Conservation (phyloP, 1,284 basidiomycete species). For the Volvariella surrecta region DNA sequence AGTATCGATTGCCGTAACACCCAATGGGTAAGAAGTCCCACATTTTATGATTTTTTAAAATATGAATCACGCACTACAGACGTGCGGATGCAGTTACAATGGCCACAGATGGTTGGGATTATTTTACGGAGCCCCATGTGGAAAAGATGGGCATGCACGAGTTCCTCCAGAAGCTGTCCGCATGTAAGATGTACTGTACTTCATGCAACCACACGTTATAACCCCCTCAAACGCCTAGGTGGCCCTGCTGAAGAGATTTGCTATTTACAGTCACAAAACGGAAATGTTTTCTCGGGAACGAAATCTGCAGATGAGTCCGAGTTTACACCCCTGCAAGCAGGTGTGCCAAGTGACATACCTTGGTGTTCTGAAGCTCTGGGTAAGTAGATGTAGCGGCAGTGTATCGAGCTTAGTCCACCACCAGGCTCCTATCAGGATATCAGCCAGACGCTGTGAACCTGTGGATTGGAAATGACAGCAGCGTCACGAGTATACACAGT, state of each 20-base stretch:
- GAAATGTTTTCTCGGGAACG: slow-evolving; percentile 61
- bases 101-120: slow-evolving; percentile 46
- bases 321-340: slow-evolving; percentile 47
- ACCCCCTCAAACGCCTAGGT: too few relatives aligned
- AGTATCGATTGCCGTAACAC: slow-evolving; percentile 76
- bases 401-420: slow-evolving; percentile 1
- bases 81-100: slow-evolving; percentile 71
- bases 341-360: slow-evolving; percentile 57
- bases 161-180: slow-evolving; percentile 42
- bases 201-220: too few relatives aligned
- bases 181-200: slow-evolving; percentile 22
- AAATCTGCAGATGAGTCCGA: slow-evolving; percentile 36
- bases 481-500: slow-evolving; percentile 79
- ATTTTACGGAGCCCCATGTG: slow-evolving; percentile 72
- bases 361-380: slow-evolving; percentile 79
- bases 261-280: slow-evolving; percentile 89
- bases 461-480: slow-evolving; percentile 78
- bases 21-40: slow-evolving; percentile 54
- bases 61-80: slow-evolving; percentile 25
- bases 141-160: slow-evolving; percentile 57
- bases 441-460: slow-evolving; percentile 83
- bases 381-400: slow-evolving; percentile 23
- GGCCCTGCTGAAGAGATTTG: slow-evolving; percentile 31
- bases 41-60: background rate
- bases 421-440: slow-evolving; percentile 34